A percentile compares a stretch with the other conserved stretches of the same genome.
phyloP scores from a whole-genome alignment of 345 rosid species.

The Linum tenue region DNA sequence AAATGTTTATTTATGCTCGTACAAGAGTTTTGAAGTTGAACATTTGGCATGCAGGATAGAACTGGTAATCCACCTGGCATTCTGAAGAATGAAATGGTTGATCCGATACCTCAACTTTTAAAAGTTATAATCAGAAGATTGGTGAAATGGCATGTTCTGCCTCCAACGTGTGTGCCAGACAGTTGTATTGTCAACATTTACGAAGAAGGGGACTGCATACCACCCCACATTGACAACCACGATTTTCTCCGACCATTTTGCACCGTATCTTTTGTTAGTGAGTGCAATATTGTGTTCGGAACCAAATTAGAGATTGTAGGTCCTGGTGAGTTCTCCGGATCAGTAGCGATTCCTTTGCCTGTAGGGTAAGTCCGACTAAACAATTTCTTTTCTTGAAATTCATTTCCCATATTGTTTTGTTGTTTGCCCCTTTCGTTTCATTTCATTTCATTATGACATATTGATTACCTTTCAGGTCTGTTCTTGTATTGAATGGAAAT shows the following conservation, averaged over 20 bases:
- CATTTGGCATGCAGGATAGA: conserved; percentile 50
- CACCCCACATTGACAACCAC: conserved; percentile 84
- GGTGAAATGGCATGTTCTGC: conserved; percentile 74
- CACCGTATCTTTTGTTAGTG: conserved; percentile 79
- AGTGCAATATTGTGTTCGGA: conserved; percentile 72
- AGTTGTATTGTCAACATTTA: conserved; percentile 92
- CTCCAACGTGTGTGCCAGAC: conserved; percentile 83
- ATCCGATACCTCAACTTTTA: conserved; percentile 75
- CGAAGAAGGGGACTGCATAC: conserved; percentile 93
- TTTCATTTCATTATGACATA: not conserved
- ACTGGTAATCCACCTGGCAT: conserved; percentile 82
- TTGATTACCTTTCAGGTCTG: conserved; percentile 49
- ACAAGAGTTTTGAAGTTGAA: not conserved
- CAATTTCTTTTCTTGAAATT: not conserved
- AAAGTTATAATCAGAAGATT: conserved; percentile 79
- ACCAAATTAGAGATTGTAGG: conserved; percentile 43
- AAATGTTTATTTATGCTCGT: not conserved
- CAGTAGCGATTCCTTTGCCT: conserved; percentile 58
- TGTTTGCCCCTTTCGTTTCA: conserved; percentile 1
- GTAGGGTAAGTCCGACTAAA: conserved; percentile 51
- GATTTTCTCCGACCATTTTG: conserved; percentile 91
- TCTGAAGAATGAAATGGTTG: conserved; percentile 46
- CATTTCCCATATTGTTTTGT: too few species aligned
- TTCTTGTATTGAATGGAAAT: conserved; percentile 77
- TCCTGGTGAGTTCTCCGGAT: conserved; percentile 69